phyloP scores from a whole-genome alignment of 192 early-diverging fungal species.

The Obelidium mucronatum region DNA sequence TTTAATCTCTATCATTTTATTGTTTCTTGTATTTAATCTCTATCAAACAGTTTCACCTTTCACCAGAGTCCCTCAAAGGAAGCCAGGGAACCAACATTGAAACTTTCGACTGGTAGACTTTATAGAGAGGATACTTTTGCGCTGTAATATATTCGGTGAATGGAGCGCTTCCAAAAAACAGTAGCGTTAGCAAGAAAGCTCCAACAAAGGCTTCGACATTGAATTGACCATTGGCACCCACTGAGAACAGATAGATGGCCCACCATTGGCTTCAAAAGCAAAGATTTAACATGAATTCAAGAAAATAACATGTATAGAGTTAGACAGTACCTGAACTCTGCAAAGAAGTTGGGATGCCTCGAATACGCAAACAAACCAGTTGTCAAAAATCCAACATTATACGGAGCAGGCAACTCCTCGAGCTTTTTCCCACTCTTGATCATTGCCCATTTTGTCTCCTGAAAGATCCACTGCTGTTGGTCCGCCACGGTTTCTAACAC shows the following conservation, averaged over 20 bases:
- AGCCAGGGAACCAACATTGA: constrained; percentile 29
- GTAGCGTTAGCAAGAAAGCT: constrained; percentile 56
- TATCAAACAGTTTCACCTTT: too few species aligned
- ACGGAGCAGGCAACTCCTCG: constrained; percentile 39
- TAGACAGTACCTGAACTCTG: constrained; percentile 71
- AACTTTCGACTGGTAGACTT: constrained; percentile 30
- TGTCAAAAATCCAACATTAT: constrained; percentile 73
- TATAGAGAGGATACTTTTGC: constrained; percentile 81
- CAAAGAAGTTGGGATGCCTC: constrained; percentile 88
- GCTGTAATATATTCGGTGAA: constrained; percentile 63
- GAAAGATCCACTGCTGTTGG: constrained; percentile 81
- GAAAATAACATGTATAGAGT: too few species aligned
- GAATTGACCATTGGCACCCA: constrained; percentile 51
- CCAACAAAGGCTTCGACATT: constrained; percentile 50
- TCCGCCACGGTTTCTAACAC: constrained; percentile 75
- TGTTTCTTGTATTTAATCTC: too few species aligned
- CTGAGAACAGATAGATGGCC: constrained; percentile 64
- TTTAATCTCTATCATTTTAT: too few species aligned
- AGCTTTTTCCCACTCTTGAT: constrained; percentile 33
- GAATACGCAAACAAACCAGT: constrained; percentile 75
- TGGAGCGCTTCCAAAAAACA: constrained; percentile 68
- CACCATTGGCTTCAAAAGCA: constrained; percentile 45
- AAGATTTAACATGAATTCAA: too few species aligned
- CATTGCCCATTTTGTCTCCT: constrained; percentile 40
- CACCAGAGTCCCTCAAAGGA: not conserved